Percentiles rank a stretch among this genome's conserved stretches.
Conservation (phyloP, 257 asterid genomes). For the Lycium barbarum region DNA sequence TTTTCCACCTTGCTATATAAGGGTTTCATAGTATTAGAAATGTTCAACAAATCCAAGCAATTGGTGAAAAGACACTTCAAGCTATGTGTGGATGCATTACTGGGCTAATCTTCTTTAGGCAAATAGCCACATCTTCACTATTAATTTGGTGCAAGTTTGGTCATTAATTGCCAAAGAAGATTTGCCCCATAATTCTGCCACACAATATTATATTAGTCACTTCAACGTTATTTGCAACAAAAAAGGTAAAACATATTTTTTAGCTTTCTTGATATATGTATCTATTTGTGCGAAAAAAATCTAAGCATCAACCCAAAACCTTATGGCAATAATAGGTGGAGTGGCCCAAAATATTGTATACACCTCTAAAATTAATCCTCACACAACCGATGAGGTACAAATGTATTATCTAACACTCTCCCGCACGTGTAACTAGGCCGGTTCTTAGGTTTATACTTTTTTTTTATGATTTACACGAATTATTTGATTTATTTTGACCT, state of each 20-base stretch:
- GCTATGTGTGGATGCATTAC: conserved; percentile 27
- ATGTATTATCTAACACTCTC: background rate
- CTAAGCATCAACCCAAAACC: background rate
- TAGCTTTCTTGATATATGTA: background rate
- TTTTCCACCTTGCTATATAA: background rate
- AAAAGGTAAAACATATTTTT: background rate
- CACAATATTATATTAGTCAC: background rate
- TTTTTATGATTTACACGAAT: too few species aligned
- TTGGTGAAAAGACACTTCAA: background rate
- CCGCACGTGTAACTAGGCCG: too few species aligned
- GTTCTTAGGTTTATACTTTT: too few species aligned
- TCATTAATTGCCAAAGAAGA: conserved; percentile 28
- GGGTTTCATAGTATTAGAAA: background rate
- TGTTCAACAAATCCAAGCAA: conserved; percentile 1
- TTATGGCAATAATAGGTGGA: background rate
- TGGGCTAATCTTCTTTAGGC: conserved; percentile 30
- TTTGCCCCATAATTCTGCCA: conserved; percentile 23
- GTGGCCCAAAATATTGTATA: background rate
- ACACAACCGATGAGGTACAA: background rate
- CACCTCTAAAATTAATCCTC: too few species aligned
- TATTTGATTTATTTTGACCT: too few species aligned
- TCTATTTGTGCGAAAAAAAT: background rate
- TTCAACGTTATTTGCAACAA: background rate
- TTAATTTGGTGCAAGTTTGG: conserved; percentile 2
- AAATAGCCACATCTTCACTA: background rate